Percentiles rank a stretch among this genome's conserved stretches.
Conservation (phyloP, 768 basidiomycete genomes). For the Leucosporidium creatinivorum region DNA sequence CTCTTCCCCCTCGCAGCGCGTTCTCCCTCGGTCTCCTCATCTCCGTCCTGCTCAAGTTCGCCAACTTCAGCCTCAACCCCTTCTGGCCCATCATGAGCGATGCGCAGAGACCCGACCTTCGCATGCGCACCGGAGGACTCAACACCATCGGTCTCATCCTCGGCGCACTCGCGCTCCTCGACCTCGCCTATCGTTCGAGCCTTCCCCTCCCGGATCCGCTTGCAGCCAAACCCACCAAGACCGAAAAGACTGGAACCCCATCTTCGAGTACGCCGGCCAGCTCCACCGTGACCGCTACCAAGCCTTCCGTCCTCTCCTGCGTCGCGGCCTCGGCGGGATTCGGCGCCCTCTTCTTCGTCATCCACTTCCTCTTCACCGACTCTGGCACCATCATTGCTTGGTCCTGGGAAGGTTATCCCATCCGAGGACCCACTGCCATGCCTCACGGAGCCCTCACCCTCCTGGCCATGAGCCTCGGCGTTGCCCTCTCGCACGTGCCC, state of each 20-base stretch:
- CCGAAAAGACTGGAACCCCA: too few relatives aligned
- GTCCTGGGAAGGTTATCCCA: slow-evolving; percentile 17
- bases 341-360: slow-evolving; percentile 22
- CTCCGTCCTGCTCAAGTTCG: slow-evolving; percentile 63
- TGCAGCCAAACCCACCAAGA: too few relatives aligned
- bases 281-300: background rate
- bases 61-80: slow-evolving; percentile 51
- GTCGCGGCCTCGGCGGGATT: slow-evolving; percentile 8
- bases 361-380: slow-evolving; percentile 29
- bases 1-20: slow-evolving; percentile 48
- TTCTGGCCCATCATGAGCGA: slow-evolving; percentile 30
- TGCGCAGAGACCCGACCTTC: background rate
- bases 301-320: background rate
- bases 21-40: slow-evolving; percentile 60
- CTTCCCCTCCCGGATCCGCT: too few relatives aligned
- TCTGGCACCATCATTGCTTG: slow-evolving; percentile 27
- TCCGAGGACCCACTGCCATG: slow-evolving; percentile 15
- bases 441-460: slow-evolving; percentile 18
- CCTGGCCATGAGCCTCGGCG: slow-evolving; percentile 1
- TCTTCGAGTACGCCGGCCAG: too few relatives aligned
- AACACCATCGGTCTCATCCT: slow-evolving; percentile 20
- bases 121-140: slow-evolving; percentile 18
- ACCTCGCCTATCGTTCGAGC: background rate
- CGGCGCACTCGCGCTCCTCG: slow-evolving; percentile 10
- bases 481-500: background rate